Conservation (phyloP, 306 rosid genomes). For the Vachellia pachyceras region DNA sequence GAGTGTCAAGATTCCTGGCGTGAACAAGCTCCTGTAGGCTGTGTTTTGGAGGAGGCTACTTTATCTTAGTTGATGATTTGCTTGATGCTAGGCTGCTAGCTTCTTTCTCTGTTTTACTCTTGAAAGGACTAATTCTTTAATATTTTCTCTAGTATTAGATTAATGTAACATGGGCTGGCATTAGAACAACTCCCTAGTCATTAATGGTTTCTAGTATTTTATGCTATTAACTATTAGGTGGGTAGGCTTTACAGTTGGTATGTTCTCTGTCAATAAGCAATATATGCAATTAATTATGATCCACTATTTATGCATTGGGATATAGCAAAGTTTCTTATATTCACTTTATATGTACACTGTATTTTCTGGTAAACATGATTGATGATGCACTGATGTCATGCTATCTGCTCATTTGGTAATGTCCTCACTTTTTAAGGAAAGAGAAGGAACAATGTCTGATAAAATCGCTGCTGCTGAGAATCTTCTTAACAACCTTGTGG, state of each 20-base stretch:
- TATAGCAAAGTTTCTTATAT: neutral
- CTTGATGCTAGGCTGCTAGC: neutral
- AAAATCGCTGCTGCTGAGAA: slow-evolving; percentile 61
- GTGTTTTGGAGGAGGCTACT: neutral
- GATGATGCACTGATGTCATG: neutral
- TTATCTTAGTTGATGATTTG: neutral
- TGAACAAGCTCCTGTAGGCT: neutral
- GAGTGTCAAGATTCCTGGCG: neutral
- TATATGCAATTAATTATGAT: neutral
- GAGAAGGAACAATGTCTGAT: slow-evolving; percentile 70
- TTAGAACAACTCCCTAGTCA: neutral
- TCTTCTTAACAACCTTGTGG: slow-evolving; percentile 57
- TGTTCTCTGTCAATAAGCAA: neutral
- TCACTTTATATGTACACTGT: neutral
- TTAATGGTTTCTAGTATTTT: neutral
- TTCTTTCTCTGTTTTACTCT: neutral
- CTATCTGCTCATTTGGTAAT: neutral
- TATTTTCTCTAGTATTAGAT: neutral
- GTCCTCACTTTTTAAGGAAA: neutral
- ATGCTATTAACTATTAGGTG: no score
- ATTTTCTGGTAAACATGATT: neutral
- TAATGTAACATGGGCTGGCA: neutral
- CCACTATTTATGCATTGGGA: neutral
- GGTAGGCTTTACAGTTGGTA: no score
- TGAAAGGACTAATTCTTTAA: neutral